phyloP scores from a whole-genome alignment of 2,329 filamentous ascomycete species.

The Ascochyta clinopodiicola region DNA sequence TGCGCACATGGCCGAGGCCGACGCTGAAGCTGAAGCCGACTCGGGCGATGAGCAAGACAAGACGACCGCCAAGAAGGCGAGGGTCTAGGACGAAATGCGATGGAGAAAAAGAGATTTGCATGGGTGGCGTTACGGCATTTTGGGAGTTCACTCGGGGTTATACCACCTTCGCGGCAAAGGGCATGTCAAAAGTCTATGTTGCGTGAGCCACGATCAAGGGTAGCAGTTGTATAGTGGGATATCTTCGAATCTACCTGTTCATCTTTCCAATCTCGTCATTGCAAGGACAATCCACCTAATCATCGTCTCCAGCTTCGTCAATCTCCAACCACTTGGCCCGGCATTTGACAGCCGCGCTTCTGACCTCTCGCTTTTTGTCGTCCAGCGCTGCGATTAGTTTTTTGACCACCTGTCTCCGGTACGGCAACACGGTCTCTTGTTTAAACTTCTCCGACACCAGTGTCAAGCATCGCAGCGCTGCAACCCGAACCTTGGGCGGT shows the following conservation, averaged over 20 bases:
- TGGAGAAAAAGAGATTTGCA: constrained; percentile 22
- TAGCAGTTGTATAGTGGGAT: constrained; percentile 8
- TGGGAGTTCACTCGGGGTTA: constrained; percentile 28
- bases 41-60: constrained; percentile 22
- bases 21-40: constrained; percentile 1
- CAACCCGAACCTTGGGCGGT: constrained; percentile 53
- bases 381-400: constrained; percentile 63
- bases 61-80: constrained; percentile 37
- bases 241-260: constrained; percentile 13
- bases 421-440: constrained; percentile 61
- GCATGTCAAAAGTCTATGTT: constrained; percentile 18
- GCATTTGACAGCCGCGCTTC: constrained; percentile 68
- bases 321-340: constrained; percentile 66
- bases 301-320: constrained; percentile 65
- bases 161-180: constrained; percentile 29
- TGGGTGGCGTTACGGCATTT: constrained; percentile 40
- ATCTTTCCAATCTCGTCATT: background rate
- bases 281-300: constrained; percentile 13
- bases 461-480: constrained; percentile 57
- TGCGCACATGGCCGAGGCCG: constrained; percentile 7
- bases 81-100: constrained; percentile 18
- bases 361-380: constrained; percentile 67
- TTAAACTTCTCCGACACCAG: constrained; percentile 57
- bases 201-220: background rate
- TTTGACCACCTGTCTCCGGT: constrained; percentile 64